Conservation (phyloP, 805 yeast species). For the Metschnikowia peoriensis region DNA sequence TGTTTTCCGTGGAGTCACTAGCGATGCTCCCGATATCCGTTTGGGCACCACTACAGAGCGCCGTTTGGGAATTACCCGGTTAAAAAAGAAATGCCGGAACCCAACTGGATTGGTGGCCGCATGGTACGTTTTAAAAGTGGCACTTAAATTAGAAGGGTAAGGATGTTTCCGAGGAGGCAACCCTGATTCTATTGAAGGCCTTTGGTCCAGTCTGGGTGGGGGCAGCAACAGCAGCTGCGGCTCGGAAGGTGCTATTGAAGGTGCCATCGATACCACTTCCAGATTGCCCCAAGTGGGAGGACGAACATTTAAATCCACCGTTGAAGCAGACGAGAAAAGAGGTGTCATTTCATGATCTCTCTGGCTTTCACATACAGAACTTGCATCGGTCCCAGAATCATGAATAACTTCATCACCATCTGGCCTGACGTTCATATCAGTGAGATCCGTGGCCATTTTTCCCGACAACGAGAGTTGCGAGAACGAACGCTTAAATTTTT, state of each 20-base stretch:
- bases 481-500: conserved; percentile 11
- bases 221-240: background rate
- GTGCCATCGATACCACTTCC: background rate
- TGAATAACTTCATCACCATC: background rate
- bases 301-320: conserved; percentile 2
- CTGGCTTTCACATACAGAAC: conserved; percentile 2
- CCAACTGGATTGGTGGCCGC: conserved; percentile 1
- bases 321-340: conserved; percentile 4
- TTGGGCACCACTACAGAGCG: background rate
- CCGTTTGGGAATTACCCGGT: background rate
- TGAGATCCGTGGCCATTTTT: background rate
- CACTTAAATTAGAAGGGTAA: conserved; percentile 3
- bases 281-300: conserved; percentile 2
- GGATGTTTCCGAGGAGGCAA: conserved; percentile 9
- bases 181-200: background rate
- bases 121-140: background rate
- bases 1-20: background rate
- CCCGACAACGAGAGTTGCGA: conserved; percentile 10
- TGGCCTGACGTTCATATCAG: background rate
- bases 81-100: background rate
- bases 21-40: background rate
- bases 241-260: background rate
- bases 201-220: conserved; percentile 1
- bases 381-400: background rate
- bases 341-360: conserved; percentile 8